Percentiles rank a stretch among this genome's conserved stretches.
phyloP scores from a whole-genome alignment of 331 rosid genomes.

The Malus hybrid region DNA sequence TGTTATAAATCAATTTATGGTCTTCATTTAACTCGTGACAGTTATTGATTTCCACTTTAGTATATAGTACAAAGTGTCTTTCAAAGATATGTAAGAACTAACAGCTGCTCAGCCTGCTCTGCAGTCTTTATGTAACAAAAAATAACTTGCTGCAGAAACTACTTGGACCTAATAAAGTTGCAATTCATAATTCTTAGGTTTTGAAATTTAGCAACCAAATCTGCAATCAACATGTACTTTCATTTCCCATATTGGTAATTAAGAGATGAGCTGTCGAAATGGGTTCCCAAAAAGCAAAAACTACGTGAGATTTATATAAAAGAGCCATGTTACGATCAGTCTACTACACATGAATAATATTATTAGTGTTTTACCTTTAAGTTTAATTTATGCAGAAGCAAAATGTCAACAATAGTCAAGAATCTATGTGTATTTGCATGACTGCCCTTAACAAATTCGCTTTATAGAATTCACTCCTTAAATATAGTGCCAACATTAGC shows the following conservation, averaged over 20 bases:
- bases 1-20: background rate
- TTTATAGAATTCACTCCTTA: too few species aligned
- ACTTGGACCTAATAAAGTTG: background rate
- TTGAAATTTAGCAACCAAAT: background rate
- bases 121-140: background rate
- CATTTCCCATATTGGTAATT: background rate
- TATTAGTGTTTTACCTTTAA: too few species aligned
- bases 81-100: conserved; percentile 6
- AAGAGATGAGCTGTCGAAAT: background rate
- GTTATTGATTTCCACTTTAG: conserved; percentile 8
- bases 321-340: background rate
- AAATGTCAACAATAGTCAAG: too few species aligned
- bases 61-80: conserved; percentile 12
- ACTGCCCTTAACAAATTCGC: too few species aligned
- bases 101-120: conserved; percentile 1
- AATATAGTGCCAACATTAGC: background rate
- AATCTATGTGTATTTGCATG: too few species aligned
- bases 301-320: background rate
- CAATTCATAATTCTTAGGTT: background rate
- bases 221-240: conserved; percentile 4
- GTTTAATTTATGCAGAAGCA: too few species aligned
- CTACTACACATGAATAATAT: background rate
- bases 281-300: conserved; percentile 4
- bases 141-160: background rate
- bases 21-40: conserved; percentile 1